Percentiles rank a stretch among this genome's conserved stretches.
These are phyloP conservation scores for Sorghum bicolor DNA, from an alignment of 176 grass and related monocot species.

Conservation along the genomic window Sorghum_bicolor_NCBIv3 NC_012871.2:6024001-6024500, in stretches of 20 bases:
- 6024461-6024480: slow-evolving; percentile 29
- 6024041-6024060: slow-evolving; percentile 11
- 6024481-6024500: not conserved
- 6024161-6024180: not conserved
- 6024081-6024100: not conserved
- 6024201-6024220: not conserved
- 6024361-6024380: slow-evolving; percentile 19
- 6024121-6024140: not conserved
- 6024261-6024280: slow-evolving; percentile 13
- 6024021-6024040: not conserved
- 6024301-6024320: slow-evolving; percentile 1
- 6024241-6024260: not conserved
- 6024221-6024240: not conserved
- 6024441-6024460: slow-evolving; percentile 33
- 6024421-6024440: slow-evolving; percentile 18
- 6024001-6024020: not conserved
- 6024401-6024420: slow-evolving; percentile 19
- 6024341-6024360: slow-evolving; percentile 27
- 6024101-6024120: not conserved
- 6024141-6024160: slow-evolving; percentile 29
- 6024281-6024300: not conserved
- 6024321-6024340: not conserved
- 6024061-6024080: slow-evolving; percentile 26
- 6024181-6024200: not conserved
- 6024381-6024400: slow-evolving; percentile 27